These are phyloP conservation scores for Gossypium thurberi DNA, from an alignment of 345 rosid genomes.

Conservation along the genomic window DNA sequence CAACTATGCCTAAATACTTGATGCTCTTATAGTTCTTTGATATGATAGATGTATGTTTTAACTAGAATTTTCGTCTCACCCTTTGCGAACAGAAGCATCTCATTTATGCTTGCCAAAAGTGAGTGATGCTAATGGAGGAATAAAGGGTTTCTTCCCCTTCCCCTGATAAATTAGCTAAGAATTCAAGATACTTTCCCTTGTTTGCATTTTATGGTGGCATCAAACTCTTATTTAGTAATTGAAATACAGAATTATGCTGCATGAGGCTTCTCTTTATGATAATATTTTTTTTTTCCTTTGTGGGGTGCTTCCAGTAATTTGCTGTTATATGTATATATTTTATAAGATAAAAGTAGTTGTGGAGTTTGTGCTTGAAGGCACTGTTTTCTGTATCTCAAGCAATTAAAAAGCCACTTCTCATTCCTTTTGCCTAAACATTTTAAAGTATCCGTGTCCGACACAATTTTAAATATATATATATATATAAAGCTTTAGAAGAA, in stretches of 20 bases:
- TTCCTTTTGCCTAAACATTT: neutral
- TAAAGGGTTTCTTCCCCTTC: slow-evolving; percentile 8
- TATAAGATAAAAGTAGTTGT: neutral
- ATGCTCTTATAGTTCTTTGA: neutral
- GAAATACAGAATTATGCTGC: neutral
- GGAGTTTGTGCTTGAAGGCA: neutral
- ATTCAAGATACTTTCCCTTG: neutral
- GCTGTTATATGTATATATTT: neutral
- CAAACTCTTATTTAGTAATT: neutral
- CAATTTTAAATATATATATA: too few species aligned
- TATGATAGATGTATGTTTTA: neutral
- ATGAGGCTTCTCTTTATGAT: neutral
- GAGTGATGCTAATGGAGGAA: slow-evolving; percentile 15
- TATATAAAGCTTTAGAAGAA: too few species aligned
- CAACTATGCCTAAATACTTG: neutral
- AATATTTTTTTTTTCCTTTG: neutral
- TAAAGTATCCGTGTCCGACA: too few species aligned
- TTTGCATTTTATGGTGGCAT: slow-evolving; percentile 1
- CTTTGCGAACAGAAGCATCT: slow-evolving; percentile 7
- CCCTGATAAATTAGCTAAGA: neutral
- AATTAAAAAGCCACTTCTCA: neutral
- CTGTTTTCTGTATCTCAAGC: neutral
- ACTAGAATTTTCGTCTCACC: neutral
- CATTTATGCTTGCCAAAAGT: neutral
- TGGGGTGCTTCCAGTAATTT: neutral